These are phyloP conservation scores for Polytrichum commune DNA, from an alignment of 225 moss, liverwort and hornwort species.

Conservation along the genomic window DNA sequence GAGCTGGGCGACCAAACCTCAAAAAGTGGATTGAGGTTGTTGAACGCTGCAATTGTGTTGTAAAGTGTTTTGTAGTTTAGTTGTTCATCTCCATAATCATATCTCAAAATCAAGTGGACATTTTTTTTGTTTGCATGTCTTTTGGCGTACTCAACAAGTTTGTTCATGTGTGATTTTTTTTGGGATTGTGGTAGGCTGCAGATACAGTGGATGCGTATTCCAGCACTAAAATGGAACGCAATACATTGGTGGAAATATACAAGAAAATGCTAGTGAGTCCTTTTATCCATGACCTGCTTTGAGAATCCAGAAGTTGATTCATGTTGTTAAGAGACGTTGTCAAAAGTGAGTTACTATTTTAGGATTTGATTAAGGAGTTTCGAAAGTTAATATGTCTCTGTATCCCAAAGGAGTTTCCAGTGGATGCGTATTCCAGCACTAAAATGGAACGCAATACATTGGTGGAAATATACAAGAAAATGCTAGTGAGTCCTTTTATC, in stretches of 20 bases:
- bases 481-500: slow-evolving; percentile 29
- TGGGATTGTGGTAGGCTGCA: slow-evolving; percentile 20
- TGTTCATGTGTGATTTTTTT: too few species aligned
- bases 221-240: slow-evolving; percentile 32
- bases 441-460: slow-evolving; percentile 19
- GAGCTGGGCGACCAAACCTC: slow-evolving; percentile 34
- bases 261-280: slow-evolving; percentile 40
- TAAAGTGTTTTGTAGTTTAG: too few species aligned
- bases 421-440: slow-evolving; percentile 38
- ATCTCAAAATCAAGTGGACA: too few species aligned
- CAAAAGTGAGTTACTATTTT: too few species aligned
- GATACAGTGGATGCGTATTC: slow-evolving; percentile 35
- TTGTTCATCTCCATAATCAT: too few species aligned
- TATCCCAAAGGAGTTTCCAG: not conserved
- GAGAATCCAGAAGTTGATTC: not conserved
- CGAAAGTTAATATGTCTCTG: too few species aligned
- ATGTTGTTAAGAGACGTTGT: not conserved
- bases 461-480: slow-evolving; percentile 39
- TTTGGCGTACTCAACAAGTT: too few species aligned
- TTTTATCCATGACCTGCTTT: not conserved
- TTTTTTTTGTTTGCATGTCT: too few species aligned
- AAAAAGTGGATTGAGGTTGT: slow-evolving; percentile 46
- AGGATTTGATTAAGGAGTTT: too few species aligned
- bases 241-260: slow-evolving; percentile 28
- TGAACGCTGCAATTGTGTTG: not conserved